Percentiles rank a stretch among this genome's conserved stretches.
phyloP scores from a whole-genome alignment of 805 yeast genomes.

The Teunomyces atbi region DNA sequence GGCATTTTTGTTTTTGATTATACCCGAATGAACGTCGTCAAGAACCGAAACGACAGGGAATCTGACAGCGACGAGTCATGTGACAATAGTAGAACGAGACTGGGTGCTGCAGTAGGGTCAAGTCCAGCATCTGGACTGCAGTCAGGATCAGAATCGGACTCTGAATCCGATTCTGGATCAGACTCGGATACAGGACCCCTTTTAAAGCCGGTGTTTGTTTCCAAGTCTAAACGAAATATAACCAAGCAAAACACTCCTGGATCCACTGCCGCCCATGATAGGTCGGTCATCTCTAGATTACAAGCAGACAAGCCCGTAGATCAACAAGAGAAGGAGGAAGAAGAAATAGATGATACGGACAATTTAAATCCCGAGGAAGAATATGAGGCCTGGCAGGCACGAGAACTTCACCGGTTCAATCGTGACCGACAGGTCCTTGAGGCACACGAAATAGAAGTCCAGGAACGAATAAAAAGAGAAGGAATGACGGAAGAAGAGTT shows the following conservation, averaged over 20 bases:
- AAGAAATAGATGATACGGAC: slow-evolving; percentile 56
- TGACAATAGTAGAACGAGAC: background rate
- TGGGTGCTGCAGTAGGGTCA: background rate
- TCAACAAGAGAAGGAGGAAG: slow-evolving; percentile 9
- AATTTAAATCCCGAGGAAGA: slow-evolving; percentile 53
- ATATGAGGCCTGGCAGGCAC: slow-evolving; percentile 33
- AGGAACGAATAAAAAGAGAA: slow-evolving; percentile 28
- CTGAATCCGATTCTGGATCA: slow-evolving; percentile 5
- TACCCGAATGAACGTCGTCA: too few relatives aligned
- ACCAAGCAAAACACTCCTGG: background rate
- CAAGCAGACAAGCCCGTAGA: background rate
- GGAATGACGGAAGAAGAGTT: slow-evolving; percentile 22
- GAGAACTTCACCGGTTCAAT: slow-evolving; percentile 36
- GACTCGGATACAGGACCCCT: slow-evolving; percentile 7
- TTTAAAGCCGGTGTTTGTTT: slow-evolving; percentile 6
- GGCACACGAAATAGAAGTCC: slow-evolving; percentile 27
- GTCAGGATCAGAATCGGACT: background rate
- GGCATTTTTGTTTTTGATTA: too few relatives aligned
- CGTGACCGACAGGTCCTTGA: slow-evolving; percentile 30
- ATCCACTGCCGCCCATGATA: background rate
- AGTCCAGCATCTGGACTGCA: background rate
- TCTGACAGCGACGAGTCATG: background rate
- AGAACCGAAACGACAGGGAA: too few relatives aligned
- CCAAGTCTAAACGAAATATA: slow-evolving; percentile 1
- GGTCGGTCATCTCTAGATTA: slow-evolving; percentile 1